phyloP scores from a whole-genome alignment of 257 asterid genomes.

The Solanum sejunctum region DNA sequence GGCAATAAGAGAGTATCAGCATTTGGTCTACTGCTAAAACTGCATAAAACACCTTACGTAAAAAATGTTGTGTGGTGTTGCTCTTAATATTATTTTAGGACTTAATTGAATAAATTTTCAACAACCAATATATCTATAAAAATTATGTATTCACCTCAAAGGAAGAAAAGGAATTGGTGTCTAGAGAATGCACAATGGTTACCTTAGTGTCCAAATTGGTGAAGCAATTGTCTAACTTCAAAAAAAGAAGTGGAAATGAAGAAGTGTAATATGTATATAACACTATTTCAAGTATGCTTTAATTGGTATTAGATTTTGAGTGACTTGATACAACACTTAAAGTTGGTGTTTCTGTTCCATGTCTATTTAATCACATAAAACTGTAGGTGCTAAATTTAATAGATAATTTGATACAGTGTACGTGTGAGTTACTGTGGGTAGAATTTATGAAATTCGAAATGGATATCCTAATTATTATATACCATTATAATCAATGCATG shows the following conservation, averaged over 20 bases:
- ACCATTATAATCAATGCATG: background rate
- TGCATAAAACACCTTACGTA: background rate
- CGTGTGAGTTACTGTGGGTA: background rate
- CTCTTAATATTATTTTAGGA: background rate
- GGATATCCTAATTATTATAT: background rate
- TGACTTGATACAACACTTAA: background rate
- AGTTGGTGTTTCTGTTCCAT: background rate
- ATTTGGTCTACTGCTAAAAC: background rate
- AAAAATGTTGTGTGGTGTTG: background rate
- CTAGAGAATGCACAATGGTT: background rate
- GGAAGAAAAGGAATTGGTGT: background rate
- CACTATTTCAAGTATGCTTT: background rate
- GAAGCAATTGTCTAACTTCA: background rate
- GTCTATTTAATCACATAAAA: background rate
- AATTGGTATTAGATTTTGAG: background rate
- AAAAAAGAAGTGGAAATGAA: background rate
- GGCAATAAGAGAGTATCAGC: background rate
- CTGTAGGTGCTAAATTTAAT: background rate
- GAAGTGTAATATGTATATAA: background rate
- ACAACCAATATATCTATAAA: background rate
- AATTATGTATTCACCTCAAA: background rate
- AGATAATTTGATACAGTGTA: background rate
- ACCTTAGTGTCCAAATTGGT: background rate
- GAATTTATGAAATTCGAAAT: background rate
- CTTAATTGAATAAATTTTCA: background rate